A percentile compares a stretch with the other conserved stretches of the same genome.
These are phyloP conservation scores for Pulveroboletus frians DNA, from an alignment of 768 basidiomycete species.

Conservation along the genomic window DNA sequence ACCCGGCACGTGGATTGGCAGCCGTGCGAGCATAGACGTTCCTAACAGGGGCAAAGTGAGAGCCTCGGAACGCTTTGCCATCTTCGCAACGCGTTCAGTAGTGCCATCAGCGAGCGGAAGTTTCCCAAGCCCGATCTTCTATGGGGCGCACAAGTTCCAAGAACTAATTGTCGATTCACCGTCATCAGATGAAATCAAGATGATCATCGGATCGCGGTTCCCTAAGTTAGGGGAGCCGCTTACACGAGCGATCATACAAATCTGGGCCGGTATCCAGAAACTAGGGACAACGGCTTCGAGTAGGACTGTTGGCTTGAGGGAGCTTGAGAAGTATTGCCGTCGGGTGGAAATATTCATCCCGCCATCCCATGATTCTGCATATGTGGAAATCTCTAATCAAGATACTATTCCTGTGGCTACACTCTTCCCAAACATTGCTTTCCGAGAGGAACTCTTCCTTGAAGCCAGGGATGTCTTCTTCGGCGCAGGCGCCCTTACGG, in stretches of 20 bases:
- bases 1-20: constrained; percentile 71
- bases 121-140: constrained; percentile 64
- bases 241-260: constrained; percentile 47
- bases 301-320: constrained; percentile 66
- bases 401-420: constrained; percentile 33
- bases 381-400: constrained; percentile 27
- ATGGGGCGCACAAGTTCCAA: constrained; percentile 79
- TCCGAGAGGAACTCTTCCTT: constrained; percentile 85
- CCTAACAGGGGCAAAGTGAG: constrained; percentile 70
- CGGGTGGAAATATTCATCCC: constrained; percentile 65
- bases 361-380: constrained; percentile 39
- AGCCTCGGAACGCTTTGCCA: constrained; percentile 73
- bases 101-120: constrained; percentile 40
- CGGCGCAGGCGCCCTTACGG: constrained; percentile 56
- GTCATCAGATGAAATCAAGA: constrained; percentile 56
- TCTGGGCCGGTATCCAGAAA: constrained; percentile 63
- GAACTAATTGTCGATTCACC: constrained; percentile 65
- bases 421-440: constrained; percentile 61
- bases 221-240: constrained; percentile 49
- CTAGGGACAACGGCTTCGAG: constrained; percentile 49
- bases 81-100: constrained; percentile 86
- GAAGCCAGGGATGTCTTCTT: constrained; percentile 93
- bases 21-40: constrained; percentile 59
- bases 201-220: constrained; percentile 67
- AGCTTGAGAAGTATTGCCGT: constrained; percentile 78